phyloP scores from a whole-genome alignment of 2,329 filamentous ascomycete species.

The Sporothrix euskadiensis region DNA sequence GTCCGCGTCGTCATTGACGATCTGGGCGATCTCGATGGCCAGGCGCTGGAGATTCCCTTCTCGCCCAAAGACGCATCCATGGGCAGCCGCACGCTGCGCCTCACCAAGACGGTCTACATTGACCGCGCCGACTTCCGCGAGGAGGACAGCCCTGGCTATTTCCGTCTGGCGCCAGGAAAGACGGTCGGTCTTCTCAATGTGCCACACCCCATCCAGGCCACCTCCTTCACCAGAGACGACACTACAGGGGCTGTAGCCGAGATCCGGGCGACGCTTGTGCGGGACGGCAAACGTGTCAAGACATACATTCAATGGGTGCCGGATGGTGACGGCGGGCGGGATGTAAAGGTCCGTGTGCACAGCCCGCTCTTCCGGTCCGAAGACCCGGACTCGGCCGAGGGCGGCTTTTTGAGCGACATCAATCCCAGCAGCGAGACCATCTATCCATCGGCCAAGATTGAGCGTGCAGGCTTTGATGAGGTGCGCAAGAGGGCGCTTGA shows the following conservation, averaged over 20 bases:
- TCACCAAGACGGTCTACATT: conserved; percentile 69
- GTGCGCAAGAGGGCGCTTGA: conserved; percentile 72
- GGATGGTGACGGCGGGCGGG: conserved; percentile 52
- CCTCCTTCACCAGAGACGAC: conserved; percentile 67
- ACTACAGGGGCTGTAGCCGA: conserved; percentile 57
- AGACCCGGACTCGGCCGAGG: conserved; percentile 73
- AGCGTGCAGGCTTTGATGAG: conserved; percentile 74
- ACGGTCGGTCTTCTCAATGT: conserved; percentile 69
- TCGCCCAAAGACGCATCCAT: conserved; percentile 72
- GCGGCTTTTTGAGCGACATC: conserved; percentile 82
- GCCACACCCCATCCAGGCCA: conserved; percentile 68
- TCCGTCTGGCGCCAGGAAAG: conserved; percentile 74
- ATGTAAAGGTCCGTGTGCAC: conserved; percentile 75
- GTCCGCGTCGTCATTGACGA: conserved; percentile 81
- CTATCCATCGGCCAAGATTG: conserved; percentile 75
- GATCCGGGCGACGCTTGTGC: conserved; percentile 67
- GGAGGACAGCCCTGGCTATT: conserved; percentile 70
- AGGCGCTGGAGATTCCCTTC: conserved; percentile 71
- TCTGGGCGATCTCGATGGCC: conserved; percentile 50
- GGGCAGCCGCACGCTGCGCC: conserved; percentile 66
- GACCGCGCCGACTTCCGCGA: conserved; percentile 78
- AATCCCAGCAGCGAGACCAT: conserved; percentile 80
- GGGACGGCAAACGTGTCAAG: conserved; percentile 72
- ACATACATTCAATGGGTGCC: conserved; percentile 91
- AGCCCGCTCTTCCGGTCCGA: conserved; percentile 83